Base-by-base conservation (phyloP, 345 rosid genomes). In the Syzygium jambos region DNA sequence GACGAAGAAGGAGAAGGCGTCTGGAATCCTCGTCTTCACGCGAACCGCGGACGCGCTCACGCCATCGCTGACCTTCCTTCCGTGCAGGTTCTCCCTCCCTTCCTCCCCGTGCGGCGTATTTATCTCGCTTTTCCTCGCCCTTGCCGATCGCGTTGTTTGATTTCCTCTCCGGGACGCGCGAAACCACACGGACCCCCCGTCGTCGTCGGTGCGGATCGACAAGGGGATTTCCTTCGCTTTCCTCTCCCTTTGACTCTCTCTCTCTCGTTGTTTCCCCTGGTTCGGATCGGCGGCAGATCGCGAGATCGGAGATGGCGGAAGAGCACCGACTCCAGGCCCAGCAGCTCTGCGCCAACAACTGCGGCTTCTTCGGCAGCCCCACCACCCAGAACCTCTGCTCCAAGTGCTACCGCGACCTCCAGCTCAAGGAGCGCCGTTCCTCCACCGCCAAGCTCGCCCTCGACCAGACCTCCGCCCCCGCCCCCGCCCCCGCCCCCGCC, bases 311-410 rank as follows among this genome's bases (percentile, higher is more conserved):
- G n/a, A 95, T 96, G 99, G 96, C 98, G 87, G 98, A 97, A 87
- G 98, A 97, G 85, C 98, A 94, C 90, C 91, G 98, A 87, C 90
- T 93, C 63, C 98, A 93, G 88, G 94, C 95, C 11, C 98, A 87
- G 52, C 88, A 88, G 54, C 90, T 93, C 77, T 95, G 99, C 90
- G 96, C 86, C 8, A 97, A 96, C 95, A 94, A 96, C 90, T 97
- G 99, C 86, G 98, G 98, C 4, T 97, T 97, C 89, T 97, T 96
- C 77, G 99, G 99, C 10, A 87, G 93, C 87, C 95, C 96, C 61
- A 91, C 99, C 6, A 96, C 95, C 1, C 95, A 92, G 88, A 92
- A 95, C 77, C 93, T 97, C 22, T 97, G 99, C 85, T 95, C 99
- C 4, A 96, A 94, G 89, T 97, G 99, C 85, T 93, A 92, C 90